Conservation (phyloP, 2,329 filamentous ascomycete species). For the Botrytis cinerea region DNA sequence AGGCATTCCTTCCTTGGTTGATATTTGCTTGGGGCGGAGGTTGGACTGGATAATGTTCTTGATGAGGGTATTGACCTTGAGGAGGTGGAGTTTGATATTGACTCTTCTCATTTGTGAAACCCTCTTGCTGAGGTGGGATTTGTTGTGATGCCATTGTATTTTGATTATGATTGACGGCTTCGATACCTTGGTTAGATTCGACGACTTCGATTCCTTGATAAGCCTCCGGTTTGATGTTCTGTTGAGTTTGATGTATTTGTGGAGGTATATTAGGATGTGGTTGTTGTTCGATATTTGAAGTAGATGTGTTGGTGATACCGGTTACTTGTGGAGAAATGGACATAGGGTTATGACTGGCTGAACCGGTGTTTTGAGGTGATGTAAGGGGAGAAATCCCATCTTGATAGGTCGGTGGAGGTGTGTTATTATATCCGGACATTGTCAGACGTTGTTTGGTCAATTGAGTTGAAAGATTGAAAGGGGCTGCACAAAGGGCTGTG, state of each 20-base stretch:
- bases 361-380: conserved; percentile 17
- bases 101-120: conserved; percentile 4
- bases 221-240: background rate
- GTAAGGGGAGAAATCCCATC: conserved; percentile 10
- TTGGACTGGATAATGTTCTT: background rate
- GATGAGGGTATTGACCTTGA: conserved; percentile 16
- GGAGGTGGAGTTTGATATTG: conserved; percentile 3
- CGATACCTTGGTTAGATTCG: conserved; percentile 14
- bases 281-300: conserved; percentile 17
- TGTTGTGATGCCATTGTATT: conserved; percentile 13
- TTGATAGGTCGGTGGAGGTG: background rate
- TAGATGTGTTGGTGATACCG: background rate
- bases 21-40: conserved; percentile 16
- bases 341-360: background rate
- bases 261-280: conserved; percentile 3
- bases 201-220: conserved; percentile 24
- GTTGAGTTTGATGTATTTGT: background rate
- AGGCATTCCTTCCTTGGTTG: conserved; percentile 21
- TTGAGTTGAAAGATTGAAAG: background rate
- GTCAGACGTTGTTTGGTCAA: background rate
- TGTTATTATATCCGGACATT: conserved; percentile 16
- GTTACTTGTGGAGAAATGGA: conserved; percentile 14
- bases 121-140: conserved; percentile 19
- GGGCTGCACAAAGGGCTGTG: background rate
- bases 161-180: conserved; percentile 12